Evolutionary conservation across 164 flowering plant species (phyloP).

Genomic region (Chimonanthus salicifolius): DNA sequence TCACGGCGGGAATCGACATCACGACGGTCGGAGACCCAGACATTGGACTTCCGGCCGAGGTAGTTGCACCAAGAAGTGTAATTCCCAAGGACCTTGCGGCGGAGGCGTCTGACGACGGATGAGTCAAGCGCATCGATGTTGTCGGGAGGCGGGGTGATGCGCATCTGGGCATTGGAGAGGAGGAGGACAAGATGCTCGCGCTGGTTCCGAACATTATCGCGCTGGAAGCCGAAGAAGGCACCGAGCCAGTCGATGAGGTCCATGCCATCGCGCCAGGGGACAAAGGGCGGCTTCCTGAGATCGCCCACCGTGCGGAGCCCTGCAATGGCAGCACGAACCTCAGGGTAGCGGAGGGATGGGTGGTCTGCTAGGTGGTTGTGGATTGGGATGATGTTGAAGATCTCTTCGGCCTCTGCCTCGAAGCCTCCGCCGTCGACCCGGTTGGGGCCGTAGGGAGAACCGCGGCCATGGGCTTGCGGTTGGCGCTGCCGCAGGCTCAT

Average conservation of each 20-base stretch:
- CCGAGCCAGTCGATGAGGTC: constrained; percentile 97
- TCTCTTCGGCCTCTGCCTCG: neutral
- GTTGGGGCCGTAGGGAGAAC: neutral
- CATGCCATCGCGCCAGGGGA: constrained; percentile 33
- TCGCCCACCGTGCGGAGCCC: constrained; percentile 60
- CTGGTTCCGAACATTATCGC: constrained; percentile 78
- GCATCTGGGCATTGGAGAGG: constrained; percentile 91
- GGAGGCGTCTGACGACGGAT: constrained; percentile 51
- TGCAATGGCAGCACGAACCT: constrained; percentile 78
- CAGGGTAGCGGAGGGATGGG: constrained; percentile 76
- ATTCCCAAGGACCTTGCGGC: constrained; percentile 53
- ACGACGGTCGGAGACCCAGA: constrained; percentile 28
- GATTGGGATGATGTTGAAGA: constrained; percentile 45
- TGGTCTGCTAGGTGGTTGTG: constrained; percentile 72
- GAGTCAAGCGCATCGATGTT: constrained; percentile 46
- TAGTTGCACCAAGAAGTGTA: constrained; percentile 85
- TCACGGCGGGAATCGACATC: constrained; percentile 36
- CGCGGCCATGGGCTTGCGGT: constrained; percentile 3
- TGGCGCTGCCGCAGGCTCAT: constrained; percentile 15
- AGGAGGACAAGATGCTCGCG: constrained; percentile 89
- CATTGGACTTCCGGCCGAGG: constrained; percentile 39
- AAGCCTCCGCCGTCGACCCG: neutral
- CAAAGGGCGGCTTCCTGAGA: constrained; percentile 59
- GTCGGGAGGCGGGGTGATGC: constrained; percentile 56
- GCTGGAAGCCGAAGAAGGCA: constrained; percentile 73